Base-by-base conservation (phyloP, 352 stramenopile genomes). In the Stephanocyclus meneghinianus region DNA sequence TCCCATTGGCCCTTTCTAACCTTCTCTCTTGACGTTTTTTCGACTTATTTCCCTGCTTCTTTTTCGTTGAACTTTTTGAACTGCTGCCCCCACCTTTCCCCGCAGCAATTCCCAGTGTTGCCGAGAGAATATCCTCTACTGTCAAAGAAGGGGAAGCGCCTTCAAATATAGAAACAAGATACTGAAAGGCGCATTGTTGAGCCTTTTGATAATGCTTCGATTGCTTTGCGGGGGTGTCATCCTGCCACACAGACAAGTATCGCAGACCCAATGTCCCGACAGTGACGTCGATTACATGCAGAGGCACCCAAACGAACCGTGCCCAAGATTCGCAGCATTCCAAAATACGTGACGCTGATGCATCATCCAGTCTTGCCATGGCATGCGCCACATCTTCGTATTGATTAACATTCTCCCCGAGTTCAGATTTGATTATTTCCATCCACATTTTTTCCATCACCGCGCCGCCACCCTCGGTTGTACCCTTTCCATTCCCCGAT, bases 161-260 rank as follows among this genome's bases (percentile, higher is more conserved):
- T 69, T 93, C 88, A 75, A 91, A 91, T 21, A 93, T 86, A 29
- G 85, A 69, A 45, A 86, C 78, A 37, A 90, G 77, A 66, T 88
- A 93, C 57, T 74, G 61, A 55, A 88, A 76, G 10, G 83, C 75
- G 45, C 74, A 65, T 48, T 26, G 61, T 64, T 71, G 80, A 10
- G 64, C 79, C 51, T 60, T 78, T 57, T 77, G 48, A 6, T 71
- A 47, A 42, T 70, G 61, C 16, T 32, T 21, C 2, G 48, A 55
- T 26, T 6, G 15, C 11, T 15, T 15, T 30, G 11, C 51, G 11
- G 21, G 8, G 16, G n/a, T 7, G 11, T 26, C 51, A 26, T 16
- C n/a, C 9, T 59, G 51, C 16, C 26, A 15, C 26, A 15, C 16
- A 59, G 51, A 29, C 13, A 83, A 32, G 37, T 78, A 83, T 32